phyloP scores from a whole-genome alignment of 75 land plant genomes.

The Adiantum capillusveneris region DNA sequence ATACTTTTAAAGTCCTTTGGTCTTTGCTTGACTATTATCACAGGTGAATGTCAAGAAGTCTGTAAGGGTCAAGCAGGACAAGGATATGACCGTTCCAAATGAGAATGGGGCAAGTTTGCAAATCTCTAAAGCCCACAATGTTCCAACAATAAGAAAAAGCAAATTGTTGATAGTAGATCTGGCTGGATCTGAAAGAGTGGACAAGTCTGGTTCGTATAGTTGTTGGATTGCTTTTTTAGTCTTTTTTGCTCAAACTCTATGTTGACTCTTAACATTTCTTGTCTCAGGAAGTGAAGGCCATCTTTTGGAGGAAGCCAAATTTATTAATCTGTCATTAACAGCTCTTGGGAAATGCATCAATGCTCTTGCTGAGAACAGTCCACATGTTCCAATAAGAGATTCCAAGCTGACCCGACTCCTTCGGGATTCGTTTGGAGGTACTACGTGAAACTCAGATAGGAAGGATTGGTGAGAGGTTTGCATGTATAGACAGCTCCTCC shows the following conservation, averaged over 20 bases:
- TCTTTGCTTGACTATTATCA: not conserved
- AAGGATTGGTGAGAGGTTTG: not conserved
- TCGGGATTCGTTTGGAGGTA: slow-evolving; percentile 37
- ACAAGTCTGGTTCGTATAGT: slow-evolving; percentile 25
- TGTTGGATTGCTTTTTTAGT: not conserved
- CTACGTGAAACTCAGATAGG: not conserved
- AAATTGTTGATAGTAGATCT: slow-evolving; percentile 41
- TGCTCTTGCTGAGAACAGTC: slow-evolving; percentile 39
- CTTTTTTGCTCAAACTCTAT: not conserved
- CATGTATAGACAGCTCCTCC: not conserved
- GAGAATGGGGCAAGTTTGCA: slow-evolving; percentile 26
- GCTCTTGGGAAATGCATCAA: slow-evolving; percentile 38
- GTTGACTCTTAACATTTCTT: not conserved
- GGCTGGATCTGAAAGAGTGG: slow-evolving; percentile 38
- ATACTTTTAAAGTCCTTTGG: too few species aligned
- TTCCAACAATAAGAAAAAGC: slow-evolving; percentile 31
- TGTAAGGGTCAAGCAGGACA: slow-evolving; percentile 15
- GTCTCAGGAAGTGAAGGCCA: slow-evolving; percentile 33
- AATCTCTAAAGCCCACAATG: slow-evolving; percentile 15
- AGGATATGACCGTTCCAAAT: slow-evolving; percentile 14
- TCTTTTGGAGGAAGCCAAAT: slow-evolving; percentile 33
- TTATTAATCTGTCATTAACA: slow-evolving; percentile 29
- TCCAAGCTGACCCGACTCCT: slow-evolving; percentile 32
- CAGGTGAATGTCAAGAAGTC: slow-evolving; percentile 34
- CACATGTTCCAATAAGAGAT: slow-evolving; percentile 32